Conservation (phyloP, 192 early-diverging fungal species). For the Linnemannia schmuckeri region DNA sequence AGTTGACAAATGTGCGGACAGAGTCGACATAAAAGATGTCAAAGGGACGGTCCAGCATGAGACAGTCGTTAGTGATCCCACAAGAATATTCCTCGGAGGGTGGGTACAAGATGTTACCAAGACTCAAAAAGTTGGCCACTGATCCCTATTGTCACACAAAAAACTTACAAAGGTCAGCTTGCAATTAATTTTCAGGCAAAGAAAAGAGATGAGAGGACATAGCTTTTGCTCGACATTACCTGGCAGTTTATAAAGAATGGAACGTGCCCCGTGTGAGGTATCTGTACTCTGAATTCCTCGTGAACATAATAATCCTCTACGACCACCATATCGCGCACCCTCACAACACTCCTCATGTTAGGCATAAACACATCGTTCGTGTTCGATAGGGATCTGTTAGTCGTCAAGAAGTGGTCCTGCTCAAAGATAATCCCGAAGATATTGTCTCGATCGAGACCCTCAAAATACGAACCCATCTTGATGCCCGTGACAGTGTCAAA, state of each 20-base stretch:
- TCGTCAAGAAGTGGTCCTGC: conserved; percentile 27
- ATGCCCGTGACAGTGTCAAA: conserved; percentile 13
- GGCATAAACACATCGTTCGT: neutral
- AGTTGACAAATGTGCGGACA: neutral
- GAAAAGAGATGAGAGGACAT: too few species aligned
- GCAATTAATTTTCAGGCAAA: too few species aligned
- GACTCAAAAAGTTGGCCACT: neutral
- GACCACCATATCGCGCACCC: conserved; percentile 30
- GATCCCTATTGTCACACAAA: neutral
- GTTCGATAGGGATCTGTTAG: neutral
- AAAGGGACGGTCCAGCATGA: neutral
- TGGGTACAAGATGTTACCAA: neutral
- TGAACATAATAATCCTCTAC: conserved; percentile 21
- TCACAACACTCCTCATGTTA: conserved; percentile 14
- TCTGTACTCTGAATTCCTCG: too few species aligned
- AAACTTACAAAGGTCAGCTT: too few species aligned
- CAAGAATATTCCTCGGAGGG: neutral
- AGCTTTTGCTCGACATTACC: neutral
- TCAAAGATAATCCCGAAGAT: conserved; percentile 18
- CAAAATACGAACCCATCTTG: conserved; percentile 25
- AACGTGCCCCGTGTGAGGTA: too few species aligned
- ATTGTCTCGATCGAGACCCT: conserved; percentile 19
- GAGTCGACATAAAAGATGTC: neutral
- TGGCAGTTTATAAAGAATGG: neutral
- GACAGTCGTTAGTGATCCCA: neutral